A percentile compares a stretch with the other conserved stretches of the same genome.
phyloP scores from a whole-genome alignment of 169 alveolate species.

The Eimeria falciformis region DNA sequence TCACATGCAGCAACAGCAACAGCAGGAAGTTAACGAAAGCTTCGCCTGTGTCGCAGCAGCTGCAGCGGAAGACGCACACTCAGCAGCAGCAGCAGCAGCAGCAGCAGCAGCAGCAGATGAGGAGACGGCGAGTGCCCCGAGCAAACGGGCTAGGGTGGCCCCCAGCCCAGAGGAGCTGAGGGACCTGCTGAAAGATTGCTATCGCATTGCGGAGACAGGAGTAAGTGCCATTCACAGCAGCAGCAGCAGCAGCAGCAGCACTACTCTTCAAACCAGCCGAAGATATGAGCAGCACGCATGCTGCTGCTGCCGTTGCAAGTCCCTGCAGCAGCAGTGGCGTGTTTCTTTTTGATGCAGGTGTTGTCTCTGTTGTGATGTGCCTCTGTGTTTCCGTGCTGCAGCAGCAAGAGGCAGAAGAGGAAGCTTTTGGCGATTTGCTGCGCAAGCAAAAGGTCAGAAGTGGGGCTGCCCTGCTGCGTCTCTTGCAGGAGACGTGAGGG shows the following conservation, averaged over 20 bases:
- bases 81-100: slow-evolving; percentile 30
- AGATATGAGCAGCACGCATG: background rate
- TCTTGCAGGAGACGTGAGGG: slow-evolving; percentile 18
- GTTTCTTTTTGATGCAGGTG: background rate
- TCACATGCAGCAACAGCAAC: background rate
- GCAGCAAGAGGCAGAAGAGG: background rate
- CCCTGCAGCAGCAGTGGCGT: slow-evolving; percentile 2
- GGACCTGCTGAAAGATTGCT: slow-evolving; percentile 16
- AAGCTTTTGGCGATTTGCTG: background rate
- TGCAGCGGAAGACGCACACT: background rate
- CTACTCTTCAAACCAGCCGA: background rate
- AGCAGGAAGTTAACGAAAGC: slow-evolving; percentile 2
- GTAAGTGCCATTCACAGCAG: slow-evolving; percentile 10
- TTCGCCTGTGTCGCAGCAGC: background rate
- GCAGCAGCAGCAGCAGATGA: background rate
- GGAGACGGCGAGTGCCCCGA: background rate
- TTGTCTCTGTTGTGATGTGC: background rate
- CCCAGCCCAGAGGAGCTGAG: slow-evolving; percentile 10
- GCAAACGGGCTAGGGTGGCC: slow-evolving; percentile 9
- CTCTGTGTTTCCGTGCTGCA: background rate
- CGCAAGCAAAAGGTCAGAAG: background rate
- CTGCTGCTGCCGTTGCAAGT: background rate
- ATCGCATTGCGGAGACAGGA: slow-evolving; percentile 14
- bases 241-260: background rate
- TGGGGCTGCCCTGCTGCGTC: background rate